phyloP scores from a whole-genome alignment of 129 eudicot genomes.

The Saussurea involucrata region DNA sequence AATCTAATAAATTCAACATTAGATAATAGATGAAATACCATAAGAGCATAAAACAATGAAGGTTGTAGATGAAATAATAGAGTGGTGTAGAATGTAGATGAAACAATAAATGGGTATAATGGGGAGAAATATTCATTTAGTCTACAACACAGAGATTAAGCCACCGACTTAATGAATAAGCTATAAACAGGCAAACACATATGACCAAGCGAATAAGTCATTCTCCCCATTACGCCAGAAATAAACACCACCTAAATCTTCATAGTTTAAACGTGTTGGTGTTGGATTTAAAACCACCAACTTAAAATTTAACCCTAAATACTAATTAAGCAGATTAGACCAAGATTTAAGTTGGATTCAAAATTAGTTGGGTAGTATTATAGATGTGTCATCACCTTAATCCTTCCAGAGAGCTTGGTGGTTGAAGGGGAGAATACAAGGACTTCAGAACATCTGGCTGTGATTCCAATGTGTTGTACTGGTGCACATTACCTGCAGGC shows the following conservation, averaged over 20 bases:
- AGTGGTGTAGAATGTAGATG: no score
- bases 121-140: neutral
- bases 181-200: neutral
- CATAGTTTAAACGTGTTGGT: neutral
- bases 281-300: no score
- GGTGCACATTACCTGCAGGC: conserved; percentile 79
- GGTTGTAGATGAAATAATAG: no score
- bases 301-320: neutral
- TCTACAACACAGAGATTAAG: neutral
- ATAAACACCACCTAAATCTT: no score
- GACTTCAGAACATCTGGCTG: conserved; percentile 96
- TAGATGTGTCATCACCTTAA: conserved; percentile 49
- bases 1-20: no score
- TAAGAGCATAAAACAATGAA: no score
- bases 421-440: conserved; percentile 90
- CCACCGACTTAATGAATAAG: neutral
- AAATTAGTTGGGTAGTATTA: neutral
- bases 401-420: conserved; percentile 87
- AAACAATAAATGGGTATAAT: neutral
- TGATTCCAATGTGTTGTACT: conserved; percentile 86
- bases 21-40: no score
- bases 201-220: neutral
- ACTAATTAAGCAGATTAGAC: no score
- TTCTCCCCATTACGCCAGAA: neutral
- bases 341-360: neutral